These are phyloP conservation scores for Kwoniella heveanensis DNA, from an alignment of 768 basidiomycete genomes.

Conservation along the genomic window DNA sequence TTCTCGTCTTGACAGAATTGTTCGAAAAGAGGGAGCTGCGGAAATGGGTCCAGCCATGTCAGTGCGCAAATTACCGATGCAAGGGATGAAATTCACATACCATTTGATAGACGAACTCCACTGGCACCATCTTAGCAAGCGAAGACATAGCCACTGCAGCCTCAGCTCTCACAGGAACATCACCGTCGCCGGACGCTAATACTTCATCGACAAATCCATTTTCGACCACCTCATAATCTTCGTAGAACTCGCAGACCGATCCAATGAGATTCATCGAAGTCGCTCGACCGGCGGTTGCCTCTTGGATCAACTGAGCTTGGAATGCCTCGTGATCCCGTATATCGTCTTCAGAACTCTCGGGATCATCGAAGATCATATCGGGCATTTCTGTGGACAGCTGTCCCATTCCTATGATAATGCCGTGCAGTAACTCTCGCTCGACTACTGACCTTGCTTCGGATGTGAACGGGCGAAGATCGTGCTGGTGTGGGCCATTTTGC, in stretches of 20 bases:
- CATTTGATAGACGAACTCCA: constrained; percentile 67
- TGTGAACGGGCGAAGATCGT: constrained; percentile 44
- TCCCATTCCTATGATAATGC: constrained; percentile 88
- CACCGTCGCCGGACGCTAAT: constrained; percentile 69
- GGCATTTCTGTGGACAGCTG: constrained; percentile 62
- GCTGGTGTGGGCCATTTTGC: constrained; percentile 53
- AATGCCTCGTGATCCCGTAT: constrained; percentile 41
- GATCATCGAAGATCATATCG: constrained; percentile 32
- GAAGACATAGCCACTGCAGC: constrained; percentile 86
- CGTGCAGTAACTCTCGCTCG: constrained; percentile 77
- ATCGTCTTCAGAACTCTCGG: constrained; percentile 44
- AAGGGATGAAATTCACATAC: constrained; percentile 57
- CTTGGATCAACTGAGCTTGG: constrained; percentile 60
- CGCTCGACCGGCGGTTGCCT: constrained; percentile 79
- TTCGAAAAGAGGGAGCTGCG: constrained; percentile 78
- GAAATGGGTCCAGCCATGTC: too few species aligned
- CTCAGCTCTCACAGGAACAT: constrained; percentile 57
- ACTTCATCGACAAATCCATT: constrained; percentile 57
- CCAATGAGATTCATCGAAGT: constrained; percentile 94
- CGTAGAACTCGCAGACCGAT: constrained; percentile 67
- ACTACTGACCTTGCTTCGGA: constrained; percentile 65
- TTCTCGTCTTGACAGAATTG: constrained; percentile 67
- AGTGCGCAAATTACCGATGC: too few species aligned
- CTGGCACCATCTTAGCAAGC: constrained; percentile 81
- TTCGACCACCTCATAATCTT: constrained; percentile 34